phyloP scores from a whole-genome alignment of 2,329 filamentous ascomycete species.

The Elsinoe fawcettii region DNA sequence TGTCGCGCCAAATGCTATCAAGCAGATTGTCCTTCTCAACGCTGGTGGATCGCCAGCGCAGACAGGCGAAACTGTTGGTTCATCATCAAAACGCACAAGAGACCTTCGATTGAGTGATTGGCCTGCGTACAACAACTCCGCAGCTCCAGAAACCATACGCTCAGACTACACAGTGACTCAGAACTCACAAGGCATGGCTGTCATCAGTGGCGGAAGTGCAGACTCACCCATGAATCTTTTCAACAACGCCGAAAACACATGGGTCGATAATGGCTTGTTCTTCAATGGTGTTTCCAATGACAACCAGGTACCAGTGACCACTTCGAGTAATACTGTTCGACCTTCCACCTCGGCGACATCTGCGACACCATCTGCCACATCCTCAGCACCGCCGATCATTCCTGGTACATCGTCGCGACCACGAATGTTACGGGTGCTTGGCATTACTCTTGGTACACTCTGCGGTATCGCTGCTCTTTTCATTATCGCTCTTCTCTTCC shows the following conservation, averaged over 20 bases:
- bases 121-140: constrained; percentile 69
- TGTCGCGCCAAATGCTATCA: constrained; percentile 65
- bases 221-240: constrained; percentile 68
- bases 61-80: constrained; percentile 43
- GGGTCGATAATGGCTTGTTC: constrained; percentile 63
- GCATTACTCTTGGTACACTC: constrained; percentile 74
- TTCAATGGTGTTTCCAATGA: constrained; percentile 41
- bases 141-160: constrained; percentile 59
- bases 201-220: constrained; percentile 67
- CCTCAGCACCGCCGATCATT: constrained; percentile 30
- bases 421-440: constrained; percentile 57
- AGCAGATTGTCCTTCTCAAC: constrained; percentile 59
- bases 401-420: constrained; percentile 30
- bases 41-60: constrained; percentile 46
- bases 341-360: constrained; percentile 30
- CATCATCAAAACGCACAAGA: constrained; percentile 35
- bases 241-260: constrained; percentile 64
- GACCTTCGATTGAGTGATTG: constrained; percentile 56
- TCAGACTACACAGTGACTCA: constrained; percentile 66
- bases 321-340: constrained; percentile 29
- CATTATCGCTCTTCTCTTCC: constrained; percentile 61
- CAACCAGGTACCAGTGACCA: constrained; percentile 25
- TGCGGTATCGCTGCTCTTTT: constrained; percentile 64
- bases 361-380: constrained; percentile 25
- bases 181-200: constrained; percentile 57